A percentile compares a stretch with the other conserved stretches of the same genome.
Conservation (phyloP, 495 filamentous ascomycete genomes). For the Talaromyces stipitatus region DNA sequence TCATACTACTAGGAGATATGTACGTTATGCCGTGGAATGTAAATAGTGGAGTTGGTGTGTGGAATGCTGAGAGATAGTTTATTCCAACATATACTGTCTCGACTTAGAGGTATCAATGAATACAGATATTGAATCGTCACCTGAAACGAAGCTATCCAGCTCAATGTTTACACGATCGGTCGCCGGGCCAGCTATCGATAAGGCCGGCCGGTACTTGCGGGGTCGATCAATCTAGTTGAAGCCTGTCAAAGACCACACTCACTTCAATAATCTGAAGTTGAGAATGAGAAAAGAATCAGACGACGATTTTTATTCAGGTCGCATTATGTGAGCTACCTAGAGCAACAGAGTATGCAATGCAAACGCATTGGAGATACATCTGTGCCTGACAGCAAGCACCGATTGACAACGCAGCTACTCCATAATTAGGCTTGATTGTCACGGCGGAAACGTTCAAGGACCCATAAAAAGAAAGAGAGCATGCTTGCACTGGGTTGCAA, state of each 20-base stretch:
- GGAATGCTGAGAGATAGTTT: background rate
- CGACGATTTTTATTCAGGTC: background rate
- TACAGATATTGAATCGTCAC: no score
- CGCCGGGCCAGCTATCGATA: constrained; percentile 9
- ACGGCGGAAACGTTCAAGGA: no score
- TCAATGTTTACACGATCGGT: constrained; percentile 3
- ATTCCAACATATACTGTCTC: background rate
- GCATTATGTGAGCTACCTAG: background rate
- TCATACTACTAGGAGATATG: no score
- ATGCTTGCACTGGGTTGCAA: no score
- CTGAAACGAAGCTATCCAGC: background rate
- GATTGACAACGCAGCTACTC: background rate
- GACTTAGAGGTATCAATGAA: no score
- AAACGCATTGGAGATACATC: background rate
- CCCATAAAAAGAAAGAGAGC: background rate
- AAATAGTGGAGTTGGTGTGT: background rate
- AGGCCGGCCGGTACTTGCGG: background rate
- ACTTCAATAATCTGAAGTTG: background rate
- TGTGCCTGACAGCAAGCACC: constrained; percentile 2
- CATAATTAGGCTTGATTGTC: background rate
- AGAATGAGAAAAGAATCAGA: background rate
- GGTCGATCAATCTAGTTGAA: background rate
- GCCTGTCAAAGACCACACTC: background rate
- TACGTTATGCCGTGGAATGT: background rate
- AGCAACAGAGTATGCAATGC: background rate